Percentiles rank a stretch among this genome's conserved stretches.
Conservation (phyloP, 345 rosid species). For the Eucalyptus cloeziana region DNA sequence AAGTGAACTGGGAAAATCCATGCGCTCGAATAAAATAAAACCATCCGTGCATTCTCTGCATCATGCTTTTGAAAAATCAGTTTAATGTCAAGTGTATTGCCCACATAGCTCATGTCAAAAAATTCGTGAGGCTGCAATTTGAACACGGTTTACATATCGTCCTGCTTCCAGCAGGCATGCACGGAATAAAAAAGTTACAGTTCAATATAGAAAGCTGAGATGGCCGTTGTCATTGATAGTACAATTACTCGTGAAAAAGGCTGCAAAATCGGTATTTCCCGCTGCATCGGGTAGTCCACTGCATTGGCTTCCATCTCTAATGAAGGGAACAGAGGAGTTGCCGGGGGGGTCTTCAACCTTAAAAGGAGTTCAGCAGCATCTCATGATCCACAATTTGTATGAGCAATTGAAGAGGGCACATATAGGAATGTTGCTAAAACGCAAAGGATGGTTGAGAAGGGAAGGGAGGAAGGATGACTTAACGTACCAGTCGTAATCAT, state of each 20-base stretch:
- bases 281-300: slow-evolving; percentile 14
- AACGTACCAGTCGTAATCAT: slow-evolving; percentile 43
- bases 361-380: neutral
- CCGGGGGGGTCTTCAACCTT: slow-evolving; percentile 70
- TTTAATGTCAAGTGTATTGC: neutral
- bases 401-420: neutral
- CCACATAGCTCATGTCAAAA: neutral
- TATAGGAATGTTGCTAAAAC: neutral
- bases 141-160: neutral
- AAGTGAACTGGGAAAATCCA: neutral
- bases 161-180: neutral
- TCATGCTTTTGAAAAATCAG: neutral
- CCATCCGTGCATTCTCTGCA: neutral
- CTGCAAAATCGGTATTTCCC: slow-evolving; percentile 36
- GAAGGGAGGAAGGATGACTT: neutral
- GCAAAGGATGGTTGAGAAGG: neutral
- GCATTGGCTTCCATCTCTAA: slow-evolving; percentile 54
- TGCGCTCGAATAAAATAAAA: neutral
- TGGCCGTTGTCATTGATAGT: neutral
- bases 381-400: neutral
- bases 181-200: neutral
- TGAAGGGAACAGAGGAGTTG: slow-evolving; percentile 62
- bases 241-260: slow-evolving; percentile 32
- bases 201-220: neutral
- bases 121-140: neutral